Evolutionary conservation across 192 early-diverging fungal genomes (phyloP).

Genomic region (Gaertneriomyces sp.): DNA sequence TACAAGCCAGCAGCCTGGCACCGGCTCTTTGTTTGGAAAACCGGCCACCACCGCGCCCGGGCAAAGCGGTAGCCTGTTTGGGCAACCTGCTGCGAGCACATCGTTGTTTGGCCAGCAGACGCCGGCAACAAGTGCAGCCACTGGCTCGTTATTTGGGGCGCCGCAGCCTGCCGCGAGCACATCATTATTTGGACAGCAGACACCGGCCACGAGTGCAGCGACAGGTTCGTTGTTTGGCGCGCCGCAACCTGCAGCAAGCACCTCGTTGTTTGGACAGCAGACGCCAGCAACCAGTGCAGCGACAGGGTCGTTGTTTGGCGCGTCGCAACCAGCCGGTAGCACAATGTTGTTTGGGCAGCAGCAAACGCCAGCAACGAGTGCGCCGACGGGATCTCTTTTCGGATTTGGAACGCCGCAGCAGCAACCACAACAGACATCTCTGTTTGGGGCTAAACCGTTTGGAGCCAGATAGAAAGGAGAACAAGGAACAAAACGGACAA

Average conservation of each 20-base stretch:
- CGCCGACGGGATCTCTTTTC: too few species aligned
- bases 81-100: too few species aligned
- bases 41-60: background rate
- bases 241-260: background rate
- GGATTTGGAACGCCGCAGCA: too few species aligned
- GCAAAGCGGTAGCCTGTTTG: too few species aligned
- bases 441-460: too few species aligned
- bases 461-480: too few species aligned
- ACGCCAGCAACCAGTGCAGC: background rate
- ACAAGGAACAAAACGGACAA: too few species aligned
- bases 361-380: background rate
- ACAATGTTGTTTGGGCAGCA: background rate
- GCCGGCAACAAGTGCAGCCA: conserved; percentile 1
- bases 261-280: background rate
- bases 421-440: too few species aligned
- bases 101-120: background rate
- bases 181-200: background rate
- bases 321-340: background rate
- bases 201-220: conserved; percentile 2
- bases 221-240: background rate
- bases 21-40: background rate
- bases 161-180: background rate
- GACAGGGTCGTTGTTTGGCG: background rate
- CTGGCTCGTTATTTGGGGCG: background rate
- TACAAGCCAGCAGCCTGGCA: background rate